Conservation (phyloP, 2,329 filamentous ascomycete genomes). For the Sclerotinia glacialis region DNA sequence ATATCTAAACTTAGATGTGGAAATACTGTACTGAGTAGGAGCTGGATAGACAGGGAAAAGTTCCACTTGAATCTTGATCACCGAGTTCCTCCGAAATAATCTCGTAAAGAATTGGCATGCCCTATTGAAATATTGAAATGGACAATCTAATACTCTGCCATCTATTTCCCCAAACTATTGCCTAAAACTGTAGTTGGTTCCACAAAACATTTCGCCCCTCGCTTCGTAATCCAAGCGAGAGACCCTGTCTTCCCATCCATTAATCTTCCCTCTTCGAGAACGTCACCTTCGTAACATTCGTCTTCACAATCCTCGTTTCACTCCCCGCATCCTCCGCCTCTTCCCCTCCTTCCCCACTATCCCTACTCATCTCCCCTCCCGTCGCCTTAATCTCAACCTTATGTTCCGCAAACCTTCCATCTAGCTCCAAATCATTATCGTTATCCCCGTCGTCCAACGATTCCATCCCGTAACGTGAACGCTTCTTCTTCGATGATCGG, state of each 20-base stretch:
- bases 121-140: too few species aligned
- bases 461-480: not conserved
- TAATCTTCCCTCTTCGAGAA: not conserved
- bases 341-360: too few species aligned
- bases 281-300: not conserved
- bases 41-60: too few species aligned
- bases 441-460: not conserved
- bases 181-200: too few species aligned
- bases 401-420: constrained; percentile 1
- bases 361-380: not conserved
- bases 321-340: not conserved
- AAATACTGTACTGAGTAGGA: too few species aligned
- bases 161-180: too few species aligned
- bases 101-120: too few species aligned
- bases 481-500: constrained; percentile 10
- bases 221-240: not conserved
- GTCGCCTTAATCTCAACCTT: not conserved
- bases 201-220: too few species aligned
- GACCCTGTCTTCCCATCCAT: not conserved
- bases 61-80: too few species aligned
- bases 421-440: not conserved
- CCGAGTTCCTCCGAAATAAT: too few species aligned
- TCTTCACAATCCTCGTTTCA: constrained; percentile 3
- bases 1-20: too few species aligned
- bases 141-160: too few species aligned